Evolutionary conservation across 73 alveolate species (phyloP).

Genomic region (Loxodes magnus): DNA sequence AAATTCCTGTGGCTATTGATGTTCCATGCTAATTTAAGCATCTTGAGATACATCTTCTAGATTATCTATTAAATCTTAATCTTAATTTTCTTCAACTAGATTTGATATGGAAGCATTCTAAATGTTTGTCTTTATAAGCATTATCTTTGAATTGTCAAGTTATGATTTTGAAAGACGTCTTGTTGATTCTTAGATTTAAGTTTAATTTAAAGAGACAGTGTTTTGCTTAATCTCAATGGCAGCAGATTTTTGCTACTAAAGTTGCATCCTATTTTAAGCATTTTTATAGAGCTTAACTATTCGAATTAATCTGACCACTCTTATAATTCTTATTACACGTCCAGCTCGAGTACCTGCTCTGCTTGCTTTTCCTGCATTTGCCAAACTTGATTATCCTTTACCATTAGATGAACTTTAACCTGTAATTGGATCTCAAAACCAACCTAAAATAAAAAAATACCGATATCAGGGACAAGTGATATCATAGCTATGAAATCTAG

Average conservation of each 20-base stretch:
- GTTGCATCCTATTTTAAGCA: slow-evolving; percentile 2
- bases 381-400: slow-evolving; percentile 10
- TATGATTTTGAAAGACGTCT: too few relatives aligned
- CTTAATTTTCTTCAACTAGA: too few relatives aligned
- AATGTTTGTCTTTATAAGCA: too few relatives aligned
- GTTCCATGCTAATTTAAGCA: not conserved
- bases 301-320: slow-evolving; percentile 57
- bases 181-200: too few relatives aligned
- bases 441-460: too few relatives aligned
- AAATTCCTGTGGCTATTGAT: too few relatives aligned
- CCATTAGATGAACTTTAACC: slow-evolving; percentile 14
- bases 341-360: slow-evolving; percentile 67
- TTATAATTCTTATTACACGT: slow-evolving; percentile 46
- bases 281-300: slow-evolving; percentile 12
- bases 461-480: slow-evolving; percentile 57
- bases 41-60: not conserved
- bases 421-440: slow-evolving; percentile 21
- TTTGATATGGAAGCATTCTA: too few relatives aligned
- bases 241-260: too few relatives aligned
- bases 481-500: slow-evolving; percentile 55
- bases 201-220: too few relatives aligned
- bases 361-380: slow-evolving; percentile 45
- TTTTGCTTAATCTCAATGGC: too few relatives aligned
- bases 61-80: not conserved
- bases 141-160: too few relatives aligned